A percentile compares a stretch with the other conserved stretches of the same genome.
These are phyloP conservation scores for Taiozyma sp. DNA, from an alignment of 1,139 yeast species.

Conservation along the genomic window DNA sequence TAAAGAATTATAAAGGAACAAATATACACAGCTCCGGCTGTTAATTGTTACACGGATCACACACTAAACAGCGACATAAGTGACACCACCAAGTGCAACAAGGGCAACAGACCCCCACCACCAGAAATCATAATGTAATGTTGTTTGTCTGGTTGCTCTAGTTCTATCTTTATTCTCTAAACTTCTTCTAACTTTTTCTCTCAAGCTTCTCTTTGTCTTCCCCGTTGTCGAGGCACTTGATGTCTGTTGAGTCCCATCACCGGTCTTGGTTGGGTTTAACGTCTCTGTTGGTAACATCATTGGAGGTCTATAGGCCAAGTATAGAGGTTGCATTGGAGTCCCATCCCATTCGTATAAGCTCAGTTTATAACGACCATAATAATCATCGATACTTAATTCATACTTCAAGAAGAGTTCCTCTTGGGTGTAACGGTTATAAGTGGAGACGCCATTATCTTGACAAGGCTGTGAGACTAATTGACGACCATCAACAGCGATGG, in stretches of 20 bases:
- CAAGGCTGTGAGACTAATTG: conserved; percentile 90
- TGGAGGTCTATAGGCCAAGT: conserved; percentile 90
- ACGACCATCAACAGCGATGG: conserved; percentile 87
- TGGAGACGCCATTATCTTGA: conserved; percentile 47
- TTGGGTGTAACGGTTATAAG: conserved; percentile 71
- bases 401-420: conserved; percentile 55
- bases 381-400: conserved; percentile 61
- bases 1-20: too few relatives aligned
- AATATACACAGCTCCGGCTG: too few relatives aligned
- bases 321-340: conserved; percentile 76
- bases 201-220: conserved; percentile 32
- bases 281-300: conserved; percentile 93
- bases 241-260: conserved; percentile 30
- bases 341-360: conserved; percentile 83
- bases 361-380: conserved; percentile 78
- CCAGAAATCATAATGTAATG: conserved; percentile 43
- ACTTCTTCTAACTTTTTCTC: conserved; percentile 56
- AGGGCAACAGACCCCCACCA: conserved; percentile 34
- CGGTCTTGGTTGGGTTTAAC: conserved; percentile 71
- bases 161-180: conserved; percentile 80
- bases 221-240: too few relatives aligned
- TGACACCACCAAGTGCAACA: conserved; percentile 18
- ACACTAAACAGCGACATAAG: conserved; percentile 6
- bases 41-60: too few relatives aligned
- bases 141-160: conserved; percentile 52